Conservation (phyloP, 352 stramenopile genomes). For the Phytophthora foliorum region DNA sequence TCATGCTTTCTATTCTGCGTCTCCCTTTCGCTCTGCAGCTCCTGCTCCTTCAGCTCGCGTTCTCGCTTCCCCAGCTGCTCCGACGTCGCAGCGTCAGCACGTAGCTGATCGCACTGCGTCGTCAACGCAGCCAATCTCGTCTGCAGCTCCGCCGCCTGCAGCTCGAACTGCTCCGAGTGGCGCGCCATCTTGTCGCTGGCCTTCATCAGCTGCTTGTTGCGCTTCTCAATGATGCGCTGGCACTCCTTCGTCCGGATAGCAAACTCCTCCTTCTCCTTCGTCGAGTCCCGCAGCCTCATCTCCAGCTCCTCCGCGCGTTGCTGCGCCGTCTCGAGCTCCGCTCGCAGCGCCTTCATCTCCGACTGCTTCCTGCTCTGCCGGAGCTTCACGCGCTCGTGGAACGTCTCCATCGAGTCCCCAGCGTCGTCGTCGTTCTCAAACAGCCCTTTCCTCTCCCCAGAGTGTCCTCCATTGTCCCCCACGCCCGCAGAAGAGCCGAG, state of each 20-base stretch:
- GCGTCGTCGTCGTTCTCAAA: conserved; percentile 83
- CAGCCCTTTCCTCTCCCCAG: conserved; percentile 64
- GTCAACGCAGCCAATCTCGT: conserved; percentile 44
- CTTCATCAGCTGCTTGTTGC: conserved; percentile 89
- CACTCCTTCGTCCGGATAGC: conserved; percentile 83
- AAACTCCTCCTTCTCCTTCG: conserved; percentile 69
- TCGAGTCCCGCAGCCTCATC: conserved; percentile 37
- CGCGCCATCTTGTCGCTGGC: conserved; percentile 76
- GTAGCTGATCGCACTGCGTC: conserved; percentile 47
- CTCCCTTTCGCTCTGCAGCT: conserved; percentile 53
- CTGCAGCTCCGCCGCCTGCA: conserved; percentile 57
- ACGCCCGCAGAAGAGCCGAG: no score
- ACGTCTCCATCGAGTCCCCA: conserved; percentile 73
- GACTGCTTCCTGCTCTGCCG: conserved; percentile 77
- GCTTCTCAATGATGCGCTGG: conserved; percentile 87
- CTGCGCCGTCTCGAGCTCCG: conserved; percentile 54
- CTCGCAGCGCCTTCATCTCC: conserved; percentile 61
- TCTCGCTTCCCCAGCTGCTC: conserved; percentile 43
- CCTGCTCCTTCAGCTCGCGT: conserved; percentile 47
- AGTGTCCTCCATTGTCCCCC: conserved; percentile 23
- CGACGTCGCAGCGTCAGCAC: conserved; percentile 28
- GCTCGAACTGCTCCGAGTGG: conserved; percentile 72
- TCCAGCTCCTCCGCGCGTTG: conserved; percentile 45
- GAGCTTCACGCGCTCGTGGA: conserved; percentile 76
- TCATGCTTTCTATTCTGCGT: conserved; percentile 39